Percentiles rank a stretch among this genome's conserved stretches.
Evolutionary conservation across 2,329 filamentous ascomycete species (phyloP).

Genomic region (Arachnopeziza araneosa): DNA sequence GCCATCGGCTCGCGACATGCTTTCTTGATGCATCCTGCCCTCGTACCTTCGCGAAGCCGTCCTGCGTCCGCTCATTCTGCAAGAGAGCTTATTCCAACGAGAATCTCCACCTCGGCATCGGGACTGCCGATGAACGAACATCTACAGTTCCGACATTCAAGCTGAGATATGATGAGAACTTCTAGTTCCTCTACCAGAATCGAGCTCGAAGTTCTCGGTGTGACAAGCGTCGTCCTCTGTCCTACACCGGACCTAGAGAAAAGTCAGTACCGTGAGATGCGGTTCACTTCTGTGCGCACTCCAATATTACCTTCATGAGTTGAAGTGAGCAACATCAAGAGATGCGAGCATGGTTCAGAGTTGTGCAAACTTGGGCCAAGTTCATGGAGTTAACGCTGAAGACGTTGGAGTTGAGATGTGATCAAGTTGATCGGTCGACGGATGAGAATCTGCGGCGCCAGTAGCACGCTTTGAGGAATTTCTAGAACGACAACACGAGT

Average conservation of each 20-base stretch:
- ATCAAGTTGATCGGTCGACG: too few species aligned
- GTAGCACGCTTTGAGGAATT: too few species aligned
- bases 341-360: too few species aligned
- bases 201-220: not conserved
- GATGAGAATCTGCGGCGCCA: too few species aligned
- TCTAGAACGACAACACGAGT: too few species aligned
- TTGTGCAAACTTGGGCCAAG: too few species aligned
- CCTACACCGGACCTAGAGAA: not conserved
- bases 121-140: not conserved
- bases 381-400: too few species aligned
- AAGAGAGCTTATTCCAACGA: not conserved
- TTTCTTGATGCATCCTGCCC: not conserved
- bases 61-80: not conserved
- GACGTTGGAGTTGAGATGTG: too few species aligned
- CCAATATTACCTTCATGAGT: too few species aligned
- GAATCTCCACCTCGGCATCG: not conserved
- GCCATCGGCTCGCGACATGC: not conserved
- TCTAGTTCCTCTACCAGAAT: not conserved
- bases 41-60: not conserved
- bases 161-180: not conserved
- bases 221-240: not conserved
- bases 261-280: not conserved
- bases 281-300: too few species aligned
- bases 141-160: not conserved
- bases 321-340: too few species aligned